Conservation (phyloP, 805 yeast species). For the Saturnispora ahearnii region DNA sequence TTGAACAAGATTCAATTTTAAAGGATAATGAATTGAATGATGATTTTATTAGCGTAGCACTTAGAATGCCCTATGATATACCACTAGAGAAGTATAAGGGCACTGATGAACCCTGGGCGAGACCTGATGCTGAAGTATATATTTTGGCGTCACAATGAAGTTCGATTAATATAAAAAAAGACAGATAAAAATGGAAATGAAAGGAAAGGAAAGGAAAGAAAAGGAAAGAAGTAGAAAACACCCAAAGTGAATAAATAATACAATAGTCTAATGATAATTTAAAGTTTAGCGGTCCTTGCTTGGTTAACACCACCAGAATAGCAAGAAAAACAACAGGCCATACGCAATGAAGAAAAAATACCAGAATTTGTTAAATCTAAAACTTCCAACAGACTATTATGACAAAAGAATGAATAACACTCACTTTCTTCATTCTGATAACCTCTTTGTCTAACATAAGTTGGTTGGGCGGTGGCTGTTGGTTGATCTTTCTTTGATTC, state of each 20-base stretch:
- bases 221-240: too few species aligned
- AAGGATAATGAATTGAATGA: not conserved
- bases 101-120: conserved; percentile 44
- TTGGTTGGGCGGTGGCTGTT: conserved; percentile 5
- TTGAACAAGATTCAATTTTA: conserved; percentile 29
- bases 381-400: conserved; percentile 12
- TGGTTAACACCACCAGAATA: conserved; percentile 5
- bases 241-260: too few species aligned
- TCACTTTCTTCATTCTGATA: conserved; percentile 23
- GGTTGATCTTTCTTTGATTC: conserved; percentile 7
- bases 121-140: conserved; percentile 11
- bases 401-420: conserved; percentile 24
- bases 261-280: not conserved
- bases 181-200: not conserved
- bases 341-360: not conserved
- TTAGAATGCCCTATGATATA: conserved; percentile 45
- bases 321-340: conserved; percentile 8
- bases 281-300: conserved; percentile 1
- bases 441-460: conserved; percentile 13
- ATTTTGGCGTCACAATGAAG: not conserved
- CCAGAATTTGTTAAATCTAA: conserved; percentile 9
- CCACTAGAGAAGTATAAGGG: conserved; percentile 37
- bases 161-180: not conserved
- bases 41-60: conserved; percentile 22
- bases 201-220: too few species aligned